Evolutionary conservation across 306 rosid species (phyloP).

Genomic region (Lotus japonicus): DNA sequence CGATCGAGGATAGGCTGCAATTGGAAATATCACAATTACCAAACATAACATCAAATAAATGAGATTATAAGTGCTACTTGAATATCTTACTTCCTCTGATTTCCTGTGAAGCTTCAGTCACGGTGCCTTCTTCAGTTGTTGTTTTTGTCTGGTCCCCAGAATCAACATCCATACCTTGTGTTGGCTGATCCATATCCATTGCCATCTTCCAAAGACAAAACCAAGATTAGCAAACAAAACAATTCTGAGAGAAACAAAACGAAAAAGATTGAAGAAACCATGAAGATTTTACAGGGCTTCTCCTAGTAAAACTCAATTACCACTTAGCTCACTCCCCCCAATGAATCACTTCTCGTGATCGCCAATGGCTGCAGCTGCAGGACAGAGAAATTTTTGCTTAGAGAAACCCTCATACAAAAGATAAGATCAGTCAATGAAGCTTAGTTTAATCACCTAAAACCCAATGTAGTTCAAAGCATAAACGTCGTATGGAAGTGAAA

Average conservation of each 20-base stretch:
- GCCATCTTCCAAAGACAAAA: neutral
- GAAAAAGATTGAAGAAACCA: neutral
- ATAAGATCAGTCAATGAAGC: neutral
- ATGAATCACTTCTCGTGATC: neutral
- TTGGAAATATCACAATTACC: neutral
- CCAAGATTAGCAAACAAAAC: neutral
- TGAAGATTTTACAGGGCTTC: no score
- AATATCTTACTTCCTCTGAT: conserved; percentile 14
- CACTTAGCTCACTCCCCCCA: neutral
- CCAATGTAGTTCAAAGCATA: no score
- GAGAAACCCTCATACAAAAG: neutral
- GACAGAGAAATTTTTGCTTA: neutral
- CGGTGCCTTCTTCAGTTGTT: neutral
- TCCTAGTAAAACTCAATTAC: neutral
- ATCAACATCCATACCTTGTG: neutral
- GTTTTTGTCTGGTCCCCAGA: neutral
- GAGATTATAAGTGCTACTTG: neutral
- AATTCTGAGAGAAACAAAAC: neutral
- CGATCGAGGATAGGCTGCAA: neutral
- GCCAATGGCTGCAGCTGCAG: neutral
- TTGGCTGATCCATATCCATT: conserved; percentile 13
- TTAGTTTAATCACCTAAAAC: no score
- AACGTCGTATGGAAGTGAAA: no score
- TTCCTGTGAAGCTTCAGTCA: neutral
- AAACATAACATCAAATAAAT: neutral